Conservation (phyloP, 2,329 filamentous ascomycete genomes). For the Aspergillus texensis region DNA sequence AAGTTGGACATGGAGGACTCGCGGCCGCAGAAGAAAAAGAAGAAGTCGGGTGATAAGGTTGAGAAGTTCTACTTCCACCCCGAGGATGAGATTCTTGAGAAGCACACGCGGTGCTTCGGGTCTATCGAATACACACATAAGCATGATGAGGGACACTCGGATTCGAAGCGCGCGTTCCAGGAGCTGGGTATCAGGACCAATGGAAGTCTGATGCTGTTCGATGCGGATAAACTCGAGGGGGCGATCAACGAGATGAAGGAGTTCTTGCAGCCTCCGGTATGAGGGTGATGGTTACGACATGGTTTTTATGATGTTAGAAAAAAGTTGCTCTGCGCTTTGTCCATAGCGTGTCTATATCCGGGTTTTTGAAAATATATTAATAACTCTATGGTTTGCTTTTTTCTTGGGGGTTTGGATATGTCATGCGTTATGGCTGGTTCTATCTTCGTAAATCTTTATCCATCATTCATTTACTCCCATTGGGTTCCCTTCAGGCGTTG, state of each 20-base stretch:
- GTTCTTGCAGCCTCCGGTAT: constrained; percentile 64
- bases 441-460: background rate
- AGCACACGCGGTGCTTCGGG: constrained; percentile 70
- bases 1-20: constrained; percentile 70
- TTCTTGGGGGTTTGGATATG: background rate
- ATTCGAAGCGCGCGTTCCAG: constrained; percentile 93
- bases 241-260: constrained; percentile 76
- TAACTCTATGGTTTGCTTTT: background rate
- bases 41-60: constrained; percentile 49
- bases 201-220: constrained; percentile 85
- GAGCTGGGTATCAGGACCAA: constrained; percentile 84
- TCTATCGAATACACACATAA: constrained; percentile 79
- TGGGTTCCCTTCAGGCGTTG: constrained; percentile 69
- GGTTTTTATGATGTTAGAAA: constrained; percentile 6
- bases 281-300: constrained; percentile 14
- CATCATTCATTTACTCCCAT: constrained; percentile 44
- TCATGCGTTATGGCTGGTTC: background rate
- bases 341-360: constrained; percentile 9
- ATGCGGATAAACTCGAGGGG: constrained; percentile 72
- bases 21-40: constrained; percentile 69
- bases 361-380: constrained; percentile 1
- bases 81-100: constrained; percentile 87
- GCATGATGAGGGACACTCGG: constrained; percentile 74
- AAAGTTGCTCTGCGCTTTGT: constrained; percentile 7
- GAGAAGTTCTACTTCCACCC: constrained; percentile 90